phyloP scores from a whole-genome alignment of 2,329 filamentous ascomycete genomes.

The Pseudogymnoascus sp. region DNA sequence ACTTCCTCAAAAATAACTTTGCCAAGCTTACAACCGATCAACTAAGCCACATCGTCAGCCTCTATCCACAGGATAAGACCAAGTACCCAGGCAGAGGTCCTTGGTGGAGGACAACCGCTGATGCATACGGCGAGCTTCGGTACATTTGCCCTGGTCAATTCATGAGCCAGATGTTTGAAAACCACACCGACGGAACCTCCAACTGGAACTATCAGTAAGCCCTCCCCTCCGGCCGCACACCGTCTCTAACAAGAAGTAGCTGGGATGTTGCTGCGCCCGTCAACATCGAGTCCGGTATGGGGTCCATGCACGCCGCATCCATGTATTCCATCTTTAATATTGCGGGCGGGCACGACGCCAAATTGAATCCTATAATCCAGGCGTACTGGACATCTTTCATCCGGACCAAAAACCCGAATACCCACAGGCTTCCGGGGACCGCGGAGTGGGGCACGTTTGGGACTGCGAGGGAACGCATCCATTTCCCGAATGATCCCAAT shows the following conservation, averaged over 20 bases:
- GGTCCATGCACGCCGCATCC: slow-evolving; percentile 63
- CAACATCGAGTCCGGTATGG: slow-evolving; percentile 46
- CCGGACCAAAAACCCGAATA: slow-evolving; percentile 58
- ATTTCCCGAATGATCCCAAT: slow-evolving; percentile 37
- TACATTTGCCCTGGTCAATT: slow-evolving; percentile 58
- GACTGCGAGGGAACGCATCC: slow-evolving; percentile 24
- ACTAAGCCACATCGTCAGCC: slow-evolving; percentile 42
- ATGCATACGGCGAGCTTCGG: slow-evolving; percentile 57
- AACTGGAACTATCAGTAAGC: slow-evolving; percentile 59
- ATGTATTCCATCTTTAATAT: slow-evolving; percentile 61
- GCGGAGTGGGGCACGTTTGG: slow-evolving; percentile 46
- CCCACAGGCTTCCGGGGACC: slow-evolving; percentile 35
- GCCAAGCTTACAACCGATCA: slow-evolving; percentile 45
- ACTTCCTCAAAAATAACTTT: slow-evolving; percentile 52
- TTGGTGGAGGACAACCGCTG: slow-evolving; percentile 52
- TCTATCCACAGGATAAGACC: slow-evolving; percentile 46
- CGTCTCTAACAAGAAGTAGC: slow-evolving; percentile 13
- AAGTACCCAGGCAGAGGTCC: slow-evolving; percentile 39
- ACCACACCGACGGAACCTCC: slow-evolving; percentile 10
- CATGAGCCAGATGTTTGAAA: slow-evolving; percentile 29
- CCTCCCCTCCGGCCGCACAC: background rate
- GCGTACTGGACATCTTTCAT: slow-evolving; percentile 73
- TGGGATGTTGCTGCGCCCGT: slow-evolving; percentile 52
- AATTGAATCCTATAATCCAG: slow-evolving; percentile 54
- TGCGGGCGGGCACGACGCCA: slow-evolving; percentile 49